Base-by-base conservation (phyloP, 1,284 basidiomycete genomes). In the Trametes versicolor region DNA sequence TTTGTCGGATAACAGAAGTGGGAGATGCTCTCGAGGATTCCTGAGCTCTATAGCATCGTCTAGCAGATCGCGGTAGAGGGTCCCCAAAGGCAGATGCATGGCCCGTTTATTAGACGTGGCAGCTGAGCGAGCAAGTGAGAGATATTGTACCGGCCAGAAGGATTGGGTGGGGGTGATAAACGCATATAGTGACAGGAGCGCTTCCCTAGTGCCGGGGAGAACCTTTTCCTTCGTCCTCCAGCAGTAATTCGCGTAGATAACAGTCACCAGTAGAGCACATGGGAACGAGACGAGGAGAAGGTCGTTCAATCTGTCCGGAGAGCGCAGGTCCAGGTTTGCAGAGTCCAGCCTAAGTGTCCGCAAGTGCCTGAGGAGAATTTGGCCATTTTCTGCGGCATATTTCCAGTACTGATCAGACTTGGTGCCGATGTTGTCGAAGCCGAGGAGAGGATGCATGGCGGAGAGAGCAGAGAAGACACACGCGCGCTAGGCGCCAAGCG, bases 121-220 rank as follows among this genome's bases (percentile, higher is more conserved):
- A 6, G 66, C 62, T 12, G 61, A 45, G 19, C 70, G 71, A 37
- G 78, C 76, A 17, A 79, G 62, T 19, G 69, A 34, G 49, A 74
- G 70, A 58, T 82, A 80, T 17, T 65, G 71, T 6, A 56, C 55
- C 10, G 80, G 78, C 79, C 79, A 80, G 54, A 76, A 63, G 25
- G 80, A 82, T 41, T 72, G 73, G 0, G 74, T 75, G 7, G 79
- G 80, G 2, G 69, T 70, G 25, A 81, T 34, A 60, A 82, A 61
- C 6, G 74, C 64, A 53, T 76, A 72, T 41, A 80, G 71, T 29
- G 78, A 75, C 60, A 65, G 66, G 19, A 81, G 74, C 49, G 75
- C 54, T 2, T 21, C 39, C 29, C 65, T 64, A n/a, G 67, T 65
- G 9, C 47, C 47, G 19, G 62, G 21, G 19, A 65, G 29, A 17